phyloP scores from a whole-genome alignment of 192 early-diverging fungal species.

The Oehlia diaphana region DNA sequence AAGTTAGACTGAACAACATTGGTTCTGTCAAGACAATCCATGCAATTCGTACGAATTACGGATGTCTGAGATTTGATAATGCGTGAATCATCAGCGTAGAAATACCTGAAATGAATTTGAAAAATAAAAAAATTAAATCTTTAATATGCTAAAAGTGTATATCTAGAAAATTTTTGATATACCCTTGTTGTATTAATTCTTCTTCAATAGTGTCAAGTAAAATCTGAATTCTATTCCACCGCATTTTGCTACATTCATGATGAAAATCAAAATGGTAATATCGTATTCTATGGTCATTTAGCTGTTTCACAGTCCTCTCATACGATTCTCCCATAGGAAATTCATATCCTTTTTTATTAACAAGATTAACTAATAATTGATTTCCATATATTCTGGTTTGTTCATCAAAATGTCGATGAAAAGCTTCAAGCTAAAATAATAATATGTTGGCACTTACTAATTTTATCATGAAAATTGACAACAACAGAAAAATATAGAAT shows the following conservation, averaged over 20 bases:
- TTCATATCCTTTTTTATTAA: constrained; percentile 95
- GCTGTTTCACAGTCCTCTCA: constrained; percentile 58
- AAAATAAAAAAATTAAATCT: not conserved
- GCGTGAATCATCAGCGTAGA: constrained; percentile 43
- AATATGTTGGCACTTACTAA: constrained; percentile 23
- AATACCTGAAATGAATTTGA: constrained; percentile 50
- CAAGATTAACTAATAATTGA: constrained; percentile 88
- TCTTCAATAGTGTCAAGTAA: constrained; percentile 77
- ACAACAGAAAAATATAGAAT: not conserved
- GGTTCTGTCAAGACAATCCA: constrained; percentile 99
- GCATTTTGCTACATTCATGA: constrained; percentile 93
- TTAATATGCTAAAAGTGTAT: not conserved
- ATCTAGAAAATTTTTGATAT: not conserved
- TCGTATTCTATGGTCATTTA: constrained; percentile 58
- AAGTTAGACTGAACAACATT: constrained; percentile 97
- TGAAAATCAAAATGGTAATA: constrained; percentile 99
- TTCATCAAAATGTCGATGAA: constrained; percentile 71
- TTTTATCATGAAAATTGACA: not conserved
- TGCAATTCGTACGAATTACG: constrained; percentile 94
- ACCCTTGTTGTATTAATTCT: constrained; percentile 59
- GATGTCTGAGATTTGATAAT: constrained; percentile 62
- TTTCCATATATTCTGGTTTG: constrained; percentile 74
- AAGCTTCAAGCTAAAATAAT: constrained; percentile 56
- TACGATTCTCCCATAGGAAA: constrained; percentile 80
- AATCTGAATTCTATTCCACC: constrained; percentile 85